Evolutionary conservation across 2,329 filamentous ascomycete species (phyloP).

Genomic region (Aspergillus quadricinctus): DNA sequence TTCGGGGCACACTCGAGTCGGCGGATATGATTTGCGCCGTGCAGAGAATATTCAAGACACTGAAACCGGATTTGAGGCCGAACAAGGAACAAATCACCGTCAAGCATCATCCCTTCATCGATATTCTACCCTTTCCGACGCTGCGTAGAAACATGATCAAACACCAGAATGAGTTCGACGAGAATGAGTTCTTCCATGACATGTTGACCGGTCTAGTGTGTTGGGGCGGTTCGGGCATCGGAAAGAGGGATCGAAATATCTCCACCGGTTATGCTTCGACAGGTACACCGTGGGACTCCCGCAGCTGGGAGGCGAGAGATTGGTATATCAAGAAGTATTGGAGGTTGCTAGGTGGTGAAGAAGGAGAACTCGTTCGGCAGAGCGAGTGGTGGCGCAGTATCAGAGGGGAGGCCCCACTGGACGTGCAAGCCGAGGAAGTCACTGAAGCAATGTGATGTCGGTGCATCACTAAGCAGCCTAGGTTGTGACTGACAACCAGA

Average conservation of each 20-base stretch:
- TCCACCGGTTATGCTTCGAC: slow-evolving; percentile 18
- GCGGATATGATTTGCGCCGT: slow-evolving; percentile 10
- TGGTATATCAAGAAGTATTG: slow-evolving; percentile 46
- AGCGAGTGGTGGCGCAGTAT: slow-evolving; percentile 21
- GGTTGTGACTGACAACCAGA: no score
- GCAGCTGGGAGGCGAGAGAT: slow-evolving; percentile 43
- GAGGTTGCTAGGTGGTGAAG: slow-evolving; percentile 31
- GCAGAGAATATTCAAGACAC: slow-evolving; percentile 9
- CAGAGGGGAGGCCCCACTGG: slow-evolving; percentile 13
- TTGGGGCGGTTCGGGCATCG: slow-evolving; percentile 15
- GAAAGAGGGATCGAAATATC: slow-evolving; percentile 10
- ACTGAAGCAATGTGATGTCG: no score
- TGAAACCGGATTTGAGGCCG: slow-evolving; percentile 19
- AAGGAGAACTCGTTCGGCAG: slow-evolving; percentile 31
- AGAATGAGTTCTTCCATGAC: slow-evolving; percentile 17
- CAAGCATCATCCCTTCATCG: slow-evolving; percentile 15
- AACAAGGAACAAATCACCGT: slow-evolving; percentile 16
- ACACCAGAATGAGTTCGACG: slow-evolving; percentile 10
- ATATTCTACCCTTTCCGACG: slow-evolving; percentile 16
- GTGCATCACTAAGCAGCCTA: no score
- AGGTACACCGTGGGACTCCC: slow-evolving; percentile 42
- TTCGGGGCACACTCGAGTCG: slow-evolving; percentile 4
- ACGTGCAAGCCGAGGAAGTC: background rate
- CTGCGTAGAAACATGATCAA: slow-evolving; percentile 15
- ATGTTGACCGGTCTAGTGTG: slow-evolving; percentile 14